Evolutionary conservation across 202 grass and related monocot species (phyloP).

Genomic region (Setaria italica): DNA sequence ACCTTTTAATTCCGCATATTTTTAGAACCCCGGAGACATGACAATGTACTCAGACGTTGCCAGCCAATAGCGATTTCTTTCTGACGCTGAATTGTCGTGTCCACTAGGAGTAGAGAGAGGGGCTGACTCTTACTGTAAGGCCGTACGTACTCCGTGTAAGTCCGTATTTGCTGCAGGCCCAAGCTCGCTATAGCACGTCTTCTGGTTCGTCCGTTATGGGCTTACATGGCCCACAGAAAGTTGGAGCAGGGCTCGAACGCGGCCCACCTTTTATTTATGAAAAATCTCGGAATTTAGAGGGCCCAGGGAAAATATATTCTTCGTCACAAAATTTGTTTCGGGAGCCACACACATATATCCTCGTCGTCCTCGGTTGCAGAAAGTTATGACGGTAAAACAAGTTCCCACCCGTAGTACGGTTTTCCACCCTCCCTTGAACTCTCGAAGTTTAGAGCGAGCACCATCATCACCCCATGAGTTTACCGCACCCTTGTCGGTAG

Average conservation of each 20-base stretch:
- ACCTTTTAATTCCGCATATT: too few relatives aligned
- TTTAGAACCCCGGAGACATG: too few relatives aligned
- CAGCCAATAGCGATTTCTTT: neutral
- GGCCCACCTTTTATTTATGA: neutral
- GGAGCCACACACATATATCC: neutral
- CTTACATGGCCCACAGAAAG: neutral
- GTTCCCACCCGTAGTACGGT: too few relatives aligned
- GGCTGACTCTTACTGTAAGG: neutral
- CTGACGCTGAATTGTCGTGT: neutral
- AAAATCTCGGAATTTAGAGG: neutral
- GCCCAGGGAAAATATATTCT: neutral
- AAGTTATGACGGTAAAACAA: neutral
- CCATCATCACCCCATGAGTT: constrained; percentile 16
- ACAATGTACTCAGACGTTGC: neutral
- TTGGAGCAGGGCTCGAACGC: neutral
- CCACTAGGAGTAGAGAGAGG: neutral
- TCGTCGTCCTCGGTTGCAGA: neutral
- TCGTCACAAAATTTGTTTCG: neutral
- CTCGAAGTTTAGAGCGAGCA: neutral
- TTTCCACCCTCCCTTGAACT: neutral
- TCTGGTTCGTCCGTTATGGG: neutral
- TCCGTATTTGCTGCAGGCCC: neutral
- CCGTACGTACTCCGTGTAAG: neutral
- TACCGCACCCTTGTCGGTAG: neutral
- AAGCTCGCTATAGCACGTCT: neutral